phyloP scores from a whole-genome alignment of 2,329 filamentous ascomycete genomes.

The Botrytis fabae region DNA sequence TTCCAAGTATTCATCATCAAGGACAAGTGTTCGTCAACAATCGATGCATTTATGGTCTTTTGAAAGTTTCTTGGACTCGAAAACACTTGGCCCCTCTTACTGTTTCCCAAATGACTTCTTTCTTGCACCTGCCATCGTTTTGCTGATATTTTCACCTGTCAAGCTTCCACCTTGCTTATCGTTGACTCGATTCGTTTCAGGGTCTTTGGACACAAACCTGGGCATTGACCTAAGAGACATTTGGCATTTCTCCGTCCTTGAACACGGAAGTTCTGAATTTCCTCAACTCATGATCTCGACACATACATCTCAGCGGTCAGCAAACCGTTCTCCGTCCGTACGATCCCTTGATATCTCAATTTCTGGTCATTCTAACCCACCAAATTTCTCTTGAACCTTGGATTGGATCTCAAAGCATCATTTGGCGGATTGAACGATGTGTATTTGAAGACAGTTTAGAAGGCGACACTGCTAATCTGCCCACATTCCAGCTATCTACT shows the following conservation, averaged over 20 bases:
- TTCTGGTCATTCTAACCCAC: neutral
- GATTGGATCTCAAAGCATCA: neutral
- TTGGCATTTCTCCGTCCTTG: neutral
- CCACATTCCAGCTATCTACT: constrained; percentile 10
- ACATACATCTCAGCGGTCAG: neutral
- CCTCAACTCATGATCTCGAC: neutral
- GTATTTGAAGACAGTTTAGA: neutral
- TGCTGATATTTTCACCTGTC: neutral
- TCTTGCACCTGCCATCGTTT: neutral
- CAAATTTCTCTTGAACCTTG: neutral
- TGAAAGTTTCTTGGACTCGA: neutral
- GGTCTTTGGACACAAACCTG: neutral
- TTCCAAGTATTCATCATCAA: neutral
- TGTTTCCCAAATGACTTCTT: neutral
- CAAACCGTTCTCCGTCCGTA: neutral
- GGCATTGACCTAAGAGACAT: neutral
- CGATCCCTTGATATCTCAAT: neutral
- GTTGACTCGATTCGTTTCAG: neutral
- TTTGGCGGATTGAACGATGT: neutral
- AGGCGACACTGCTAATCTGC: neutral
- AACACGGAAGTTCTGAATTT: neutral
- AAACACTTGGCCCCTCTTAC: neutral
- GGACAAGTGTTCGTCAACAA: constrained; percentile 6
- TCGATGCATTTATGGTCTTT: neutral
- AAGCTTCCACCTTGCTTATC: neutral